phyloP scores from a whole-genome alignment of 2,329 filamentous ascomycete genomes.

The Sporothrix brunneoviolacea region DNA sequence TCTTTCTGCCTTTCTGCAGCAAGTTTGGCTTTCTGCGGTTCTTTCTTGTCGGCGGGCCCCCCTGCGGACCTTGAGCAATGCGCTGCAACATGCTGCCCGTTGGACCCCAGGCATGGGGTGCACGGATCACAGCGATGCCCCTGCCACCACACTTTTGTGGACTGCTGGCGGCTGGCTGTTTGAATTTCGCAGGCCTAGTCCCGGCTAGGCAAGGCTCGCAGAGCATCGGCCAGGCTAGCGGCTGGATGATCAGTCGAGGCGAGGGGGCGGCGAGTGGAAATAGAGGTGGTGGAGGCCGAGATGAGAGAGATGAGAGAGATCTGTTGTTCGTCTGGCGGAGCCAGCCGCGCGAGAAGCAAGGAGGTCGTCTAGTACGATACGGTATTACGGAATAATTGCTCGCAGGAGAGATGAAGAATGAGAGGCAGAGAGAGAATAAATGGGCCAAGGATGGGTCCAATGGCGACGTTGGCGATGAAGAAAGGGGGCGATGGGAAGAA shows the following conservation, averaged over 20 bases:
- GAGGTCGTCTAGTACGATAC: not conserved
- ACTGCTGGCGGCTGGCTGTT: not conserved
- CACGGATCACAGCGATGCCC: constrained; percentile 6
- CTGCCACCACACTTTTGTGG: constrained; percentile 1
- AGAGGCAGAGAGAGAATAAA: no score
- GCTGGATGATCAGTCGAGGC: not conserved
- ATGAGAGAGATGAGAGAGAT: not conserved
- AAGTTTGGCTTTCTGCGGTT: not conserved
- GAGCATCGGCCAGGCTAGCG: not conserved
- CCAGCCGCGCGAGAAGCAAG: not conserved
- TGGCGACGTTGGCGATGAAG: no score
- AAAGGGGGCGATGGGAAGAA: no score
- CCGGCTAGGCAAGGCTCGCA: constrained; percentile 1
- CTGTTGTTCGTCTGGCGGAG: no score
- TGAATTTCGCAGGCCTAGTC: constrained; percentile 1
- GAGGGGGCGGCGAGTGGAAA: constrained; percentile 1
- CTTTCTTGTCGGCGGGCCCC: not conserved
- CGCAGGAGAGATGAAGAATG: no score
- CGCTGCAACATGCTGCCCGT: constrained; percentile 4
- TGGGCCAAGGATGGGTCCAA: no score
- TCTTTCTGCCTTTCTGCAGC: constrained; percentile 4
- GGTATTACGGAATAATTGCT: no score
- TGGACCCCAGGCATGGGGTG: not conserved
- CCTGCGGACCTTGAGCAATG: not conserved
- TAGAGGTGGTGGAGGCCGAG: not conserved